phyloP scores from a whole-genome alignment of 495 filamentous ascomycete species.

The Penicillium goetzii region DNA sequence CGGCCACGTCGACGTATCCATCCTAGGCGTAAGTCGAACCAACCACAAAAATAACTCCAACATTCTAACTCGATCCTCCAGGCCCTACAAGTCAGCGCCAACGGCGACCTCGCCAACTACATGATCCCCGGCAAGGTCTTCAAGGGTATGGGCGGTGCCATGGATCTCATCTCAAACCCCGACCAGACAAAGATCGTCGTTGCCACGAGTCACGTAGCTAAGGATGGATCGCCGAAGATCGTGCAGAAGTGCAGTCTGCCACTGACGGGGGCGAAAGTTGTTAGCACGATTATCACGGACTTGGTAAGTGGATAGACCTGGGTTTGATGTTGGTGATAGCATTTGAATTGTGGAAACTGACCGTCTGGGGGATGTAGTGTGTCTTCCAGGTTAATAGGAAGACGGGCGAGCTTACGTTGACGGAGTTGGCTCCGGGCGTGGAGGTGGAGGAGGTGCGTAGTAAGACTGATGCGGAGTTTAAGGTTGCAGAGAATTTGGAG shows the following conservation, averaged over 20 bases:
- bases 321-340: neutral
- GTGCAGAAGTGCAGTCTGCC: slow-evolving; percentile 84
- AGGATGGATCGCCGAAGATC: slow-evolving; percentile 88
- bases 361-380: slow-evolving; percentile 38
- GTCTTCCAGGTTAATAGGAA: slow-evolving; percentile 88
- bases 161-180: slow-evolving; percentile 90
- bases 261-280: slow-evolving; percentile 81
- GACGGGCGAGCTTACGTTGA: slow-evolving; percentile 71
- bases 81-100: slow-evolving; percentile 84
- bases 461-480: slow-evolving; percentile 85
- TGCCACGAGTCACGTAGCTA: slow-evolving; percentile 89
- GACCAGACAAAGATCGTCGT: slow-evolving; percentile 86
- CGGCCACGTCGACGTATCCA: slow-evolving; percentile 85
- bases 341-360: neutral
- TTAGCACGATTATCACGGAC: slow-evolving; percentile 91
- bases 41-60: neutral
- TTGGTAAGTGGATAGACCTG: slow-evolving; percentile 56
- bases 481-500: slow-evolving; percentile 69
- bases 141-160: slow-evolving; percentile 95
- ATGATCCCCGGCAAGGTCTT: slow-evolving; percentile 89
- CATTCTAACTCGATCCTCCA: slow-evolving; percentile 16
- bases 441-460: slow-evolving; percentile 80
- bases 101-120: slow-evolving; percentile 87
- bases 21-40: slow-evolving; percentile 62
- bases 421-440: slow-evolving; percentile 83